These are phyloP conservation scores for Chamaecyparis obtusa DNA, from an alignment of 75 land plant species.

Conservation along the genomic window DNA sequence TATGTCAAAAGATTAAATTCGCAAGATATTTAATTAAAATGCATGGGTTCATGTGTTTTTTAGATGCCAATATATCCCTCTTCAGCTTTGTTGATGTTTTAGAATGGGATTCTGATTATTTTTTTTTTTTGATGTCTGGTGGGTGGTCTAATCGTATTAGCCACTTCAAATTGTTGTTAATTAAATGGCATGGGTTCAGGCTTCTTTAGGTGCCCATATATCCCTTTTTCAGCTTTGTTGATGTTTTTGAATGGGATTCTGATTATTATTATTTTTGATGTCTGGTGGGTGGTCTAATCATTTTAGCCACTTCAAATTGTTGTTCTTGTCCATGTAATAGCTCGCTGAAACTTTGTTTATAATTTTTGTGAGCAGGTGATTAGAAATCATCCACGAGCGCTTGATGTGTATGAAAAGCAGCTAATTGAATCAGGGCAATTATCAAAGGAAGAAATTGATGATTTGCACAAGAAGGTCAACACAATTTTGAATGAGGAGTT, in stretches of 20 bases:
- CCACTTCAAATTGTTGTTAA: neutral
- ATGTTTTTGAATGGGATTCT: neutral
- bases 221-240: neutral
- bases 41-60: neutral
- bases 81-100: neutral
- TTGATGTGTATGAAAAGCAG: conserved; percentile 81
- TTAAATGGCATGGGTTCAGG: neutral
- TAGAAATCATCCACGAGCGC: conserved; percentile 68
- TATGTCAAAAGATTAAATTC: neutral
- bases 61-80: neutral
- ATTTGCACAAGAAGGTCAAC: conserved; percentile 61
- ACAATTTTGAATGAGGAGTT: conserved; percentile 87
- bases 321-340: neutral
- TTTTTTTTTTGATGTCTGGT: neutral
- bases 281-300: neutral
- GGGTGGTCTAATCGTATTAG: neutral
- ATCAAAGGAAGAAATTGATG: conserved; percentile 68
- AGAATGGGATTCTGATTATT: neutral
- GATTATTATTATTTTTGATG: neutral
- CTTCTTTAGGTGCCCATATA: neutral
- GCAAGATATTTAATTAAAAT: neutral
- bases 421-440: conserved; percentile 63
- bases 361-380: conserved; percentile 54
- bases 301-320: neutral
- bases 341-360: neutral